Evolutionary conservation across 1,139 yeast species (phyloP).

Genomic region (Yamadazyma buinensis): DNA sequence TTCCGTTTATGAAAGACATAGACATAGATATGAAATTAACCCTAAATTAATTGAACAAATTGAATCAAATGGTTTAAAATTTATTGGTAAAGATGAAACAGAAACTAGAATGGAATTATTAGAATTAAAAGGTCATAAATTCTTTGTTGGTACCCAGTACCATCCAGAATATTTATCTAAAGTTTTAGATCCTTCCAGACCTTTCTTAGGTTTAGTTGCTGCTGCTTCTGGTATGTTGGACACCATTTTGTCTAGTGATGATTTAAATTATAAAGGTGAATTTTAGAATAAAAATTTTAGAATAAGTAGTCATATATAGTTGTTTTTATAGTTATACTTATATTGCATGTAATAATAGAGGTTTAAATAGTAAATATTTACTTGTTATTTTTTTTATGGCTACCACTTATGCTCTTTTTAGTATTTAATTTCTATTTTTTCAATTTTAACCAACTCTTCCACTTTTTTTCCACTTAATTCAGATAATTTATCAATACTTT

Average conservation of each 20-base stretch:
- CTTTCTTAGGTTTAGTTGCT: constrained; percentile 93
- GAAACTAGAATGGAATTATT: constrained; percentile 92
- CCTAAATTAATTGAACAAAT: constrained; percentile 70
- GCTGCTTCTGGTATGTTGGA: constrained; percentile 83
- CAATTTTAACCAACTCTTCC: constrained; percentile 12
- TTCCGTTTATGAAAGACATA: constrained; percentile 86
- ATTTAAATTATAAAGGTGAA: constrained; percentile 44
- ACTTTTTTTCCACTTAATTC: constrained; percentile 19
- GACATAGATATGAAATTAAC: constrained; percentile 97
- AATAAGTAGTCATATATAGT: too few species aligned
- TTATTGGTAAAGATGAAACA: constrained; percentile 90
- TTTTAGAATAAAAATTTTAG: constrained; percentile 31
- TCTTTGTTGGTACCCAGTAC: constrained; percentile 92
- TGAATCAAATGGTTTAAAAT: constrained; percentile 75
- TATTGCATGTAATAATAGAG: constrained; percentile 4
- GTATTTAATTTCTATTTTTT: constrained; percentile 3
- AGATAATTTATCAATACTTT: constrained; percentile 19
- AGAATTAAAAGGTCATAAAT: constrained; percentile 79
- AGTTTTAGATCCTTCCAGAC: constrained; percentile 94
- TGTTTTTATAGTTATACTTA: too few species aligned
- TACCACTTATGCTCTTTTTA: too few species aligned
- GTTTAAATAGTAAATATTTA: too few species aligned
- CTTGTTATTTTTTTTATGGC: too few species aligned
- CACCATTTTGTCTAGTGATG: constrained; percentile 46
- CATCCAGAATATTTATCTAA: constrained; percentile 97